Evolutionary conservation across 768 basidiomycete species (phyloP).

Genomic region (Suillus americanus): DNA sequence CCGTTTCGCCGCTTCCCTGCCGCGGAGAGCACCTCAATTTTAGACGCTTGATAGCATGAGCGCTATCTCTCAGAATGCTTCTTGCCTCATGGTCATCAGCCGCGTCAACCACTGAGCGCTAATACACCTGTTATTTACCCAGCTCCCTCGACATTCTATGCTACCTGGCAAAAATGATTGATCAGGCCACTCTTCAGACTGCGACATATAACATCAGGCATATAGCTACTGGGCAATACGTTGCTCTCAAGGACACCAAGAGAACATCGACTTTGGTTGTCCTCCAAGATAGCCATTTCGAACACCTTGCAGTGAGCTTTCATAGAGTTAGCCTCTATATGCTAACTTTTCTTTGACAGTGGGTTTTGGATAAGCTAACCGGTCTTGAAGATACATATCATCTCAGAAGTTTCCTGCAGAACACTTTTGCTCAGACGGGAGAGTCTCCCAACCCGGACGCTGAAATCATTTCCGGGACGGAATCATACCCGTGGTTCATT

Average conservation of each 20-base stretch:
- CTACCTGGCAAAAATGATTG: neutral
- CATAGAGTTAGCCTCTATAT: neutral
- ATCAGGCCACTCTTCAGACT: neutral
- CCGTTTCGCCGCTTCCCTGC: neutral
- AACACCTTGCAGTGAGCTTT: slow-evolving; percentile 1
- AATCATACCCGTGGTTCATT: slow-evolving; percentile 4
- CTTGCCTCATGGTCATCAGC: neutral
- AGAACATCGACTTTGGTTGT: neutral
- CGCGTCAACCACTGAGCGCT: neutral
- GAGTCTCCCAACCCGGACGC: neutral
- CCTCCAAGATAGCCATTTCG: slow-evolving; percentile 1
- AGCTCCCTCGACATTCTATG: neutral
- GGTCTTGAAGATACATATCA: neutral
- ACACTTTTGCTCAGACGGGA: neutral
- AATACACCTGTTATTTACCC: neutral
- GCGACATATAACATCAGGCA: slow-evolving; percentile 2
- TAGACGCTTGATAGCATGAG: neutral
- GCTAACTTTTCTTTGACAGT: neutral
- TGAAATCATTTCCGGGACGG: neutral
- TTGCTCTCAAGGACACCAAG: neutral
- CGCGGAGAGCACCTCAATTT: neutral
- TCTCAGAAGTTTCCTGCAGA: slow-evolving; percentile 1
- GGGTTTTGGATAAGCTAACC: neutral
- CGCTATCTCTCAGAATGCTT: neutral
- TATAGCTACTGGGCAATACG: slow-evolving; percentile 2